phyloP scores from a whole-genome alignment of 83 land plant genomes.

The Picea abies region DNA sequence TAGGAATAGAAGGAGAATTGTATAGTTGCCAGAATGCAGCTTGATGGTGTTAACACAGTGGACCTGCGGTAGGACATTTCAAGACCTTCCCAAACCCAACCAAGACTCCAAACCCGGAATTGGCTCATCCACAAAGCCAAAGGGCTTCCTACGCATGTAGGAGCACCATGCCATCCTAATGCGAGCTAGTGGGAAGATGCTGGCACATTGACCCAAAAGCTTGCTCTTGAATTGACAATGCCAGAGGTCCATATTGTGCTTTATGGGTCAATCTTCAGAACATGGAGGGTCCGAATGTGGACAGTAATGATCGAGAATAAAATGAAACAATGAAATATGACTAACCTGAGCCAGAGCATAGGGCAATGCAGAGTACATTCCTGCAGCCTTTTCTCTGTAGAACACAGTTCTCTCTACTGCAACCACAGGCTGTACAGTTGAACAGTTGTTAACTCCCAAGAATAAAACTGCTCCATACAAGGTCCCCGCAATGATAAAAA shows the following conservation, averaged over 20 bases:
- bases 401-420: conserved; percentile 25
- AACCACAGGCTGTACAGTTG: background rate
- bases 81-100: no score
- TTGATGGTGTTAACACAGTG: background rate
- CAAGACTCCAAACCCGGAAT: no score
- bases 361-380: conserved; percentile 32
- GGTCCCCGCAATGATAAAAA: conserved; percentile 20
- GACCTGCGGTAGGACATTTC: background rate
- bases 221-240: background rate
- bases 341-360: conserved; percentile 14
- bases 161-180: no score
- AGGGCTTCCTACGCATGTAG: no score
- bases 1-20: background rate
- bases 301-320: no score
- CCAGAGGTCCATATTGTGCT: background rate
- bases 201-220: no score
- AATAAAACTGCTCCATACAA: conserved; percentile 22
- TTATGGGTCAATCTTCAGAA: no score
- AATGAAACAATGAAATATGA: no score
- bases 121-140: no score
- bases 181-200: no score
- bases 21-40: background rate
- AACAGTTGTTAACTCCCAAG: background rate
- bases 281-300: no score
- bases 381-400: conserved; percentile 28